A percentile compares a stretch with the other conserved stretches of the same genome.
Conservation (phyloP, 2,329 filamentous ascomycete species). For the Penicillium italicum region DNA sequence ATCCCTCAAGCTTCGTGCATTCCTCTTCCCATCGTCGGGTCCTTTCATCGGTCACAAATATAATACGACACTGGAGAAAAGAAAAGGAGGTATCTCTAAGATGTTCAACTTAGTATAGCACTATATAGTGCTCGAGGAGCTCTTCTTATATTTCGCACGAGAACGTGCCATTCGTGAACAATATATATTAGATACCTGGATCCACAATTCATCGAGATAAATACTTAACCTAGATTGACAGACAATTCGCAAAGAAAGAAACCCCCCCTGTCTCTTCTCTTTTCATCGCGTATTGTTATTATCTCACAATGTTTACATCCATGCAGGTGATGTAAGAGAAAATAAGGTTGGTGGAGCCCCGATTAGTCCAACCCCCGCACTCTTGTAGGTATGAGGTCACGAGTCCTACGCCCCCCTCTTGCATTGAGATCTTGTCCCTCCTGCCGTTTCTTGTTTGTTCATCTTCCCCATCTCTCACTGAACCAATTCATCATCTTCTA, state of each 20-base stretch:
- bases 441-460: not conserved
- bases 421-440: not conserved
- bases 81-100: not conserved
- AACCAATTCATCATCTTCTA: not conserved
- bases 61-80: not conserved
- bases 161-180: not conserved
- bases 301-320: not conserved
- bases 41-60: not conserved
- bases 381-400: slow-evolving; percentile 22
- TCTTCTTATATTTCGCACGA: not conserved
- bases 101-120: not conserved
- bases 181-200: not conserved
- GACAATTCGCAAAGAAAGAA: not conserved
- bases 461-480: not conserved
- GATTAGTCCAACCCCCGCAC: slow-evolving; percentile 14
- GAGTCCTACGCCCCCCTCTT: slow-evolving; percentile 12
- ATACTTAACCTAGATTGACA: not conserved
- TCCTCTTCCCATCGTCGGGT: not conserved
- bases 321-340: not conserved
- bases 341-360: slow-evolving; percentile 1
- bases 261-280: not conserved
- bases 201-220: too few species aligned
- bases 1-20: not conserved
- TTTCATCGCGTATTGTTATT: not conserved
- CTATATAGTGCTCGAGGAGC: not conserved